A percentile compares a stretch with the other conserved stretches of the same genome.
These are phyloP conservation scores for Backusella parvicylindrica DNA, from an alignment of 192 early-diverging fungal genomes.

Conservation along the genomic window DNA sequence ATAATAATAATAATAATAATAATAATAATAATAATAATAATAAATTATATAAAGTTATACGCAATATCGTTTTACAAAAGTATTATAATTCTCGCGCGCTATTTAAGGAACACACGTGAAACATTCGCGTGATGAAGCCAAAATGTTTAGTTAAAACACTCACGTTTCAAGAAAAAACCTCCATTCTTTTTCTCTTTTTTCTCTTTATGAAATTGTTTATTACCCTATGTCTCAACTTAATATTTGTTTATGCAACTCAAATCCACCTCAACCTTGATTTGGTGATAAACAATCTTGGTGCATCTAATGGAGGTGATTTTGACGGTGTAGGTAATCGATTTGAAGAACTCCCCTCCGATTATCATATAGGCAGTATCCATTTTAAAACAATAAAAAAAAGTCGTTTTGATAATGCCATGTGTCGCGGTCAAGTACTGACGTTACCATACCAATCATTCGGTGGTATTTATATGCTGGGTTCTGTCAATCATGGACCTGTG, in stretches of 20 bases:
- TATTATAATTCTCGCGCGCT: no score
- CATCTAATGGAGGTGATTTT: not conserved
- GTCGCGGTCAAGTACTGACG: not conserved
- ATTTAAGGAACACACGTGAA: not conserved
- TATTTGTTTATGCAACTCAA: not conserved
- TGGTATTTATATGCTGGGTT: constrained; percentile 14
- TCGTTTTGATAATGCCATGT: constrained; percentile 6
- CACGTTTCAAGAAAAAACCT: not conserved
- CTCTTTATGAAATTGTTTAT: not conserved
- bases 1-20: no score
- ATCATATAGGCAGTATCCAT: not conserved
- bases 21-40: no score
- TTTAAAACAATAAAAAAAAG: not conserved
- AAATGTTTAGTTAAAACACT: not conserved
- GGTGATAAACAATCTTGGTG: not conserved
- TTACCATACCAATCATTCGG: not conserved
- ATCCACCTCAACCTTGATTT: not conserved
- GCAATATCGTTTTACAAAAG: no score
- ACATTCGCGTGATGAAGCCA: not conserved
- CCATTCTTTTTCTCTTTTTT: not conserved
- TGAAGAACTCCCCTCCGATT: not conserved
- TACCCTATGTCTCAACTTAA: not conserved
- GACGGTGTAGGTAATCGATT: not conserved
- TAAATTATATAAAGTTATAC: not conserved
- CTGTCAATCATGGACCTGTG: constrained; percentile 6